A percentile compares a stretch with the other conserved stretches of the same genome.
Conservation (phyloP, 1,284 basidiomycete genomes). For the Hypsizygus ulmarius region DNA sequence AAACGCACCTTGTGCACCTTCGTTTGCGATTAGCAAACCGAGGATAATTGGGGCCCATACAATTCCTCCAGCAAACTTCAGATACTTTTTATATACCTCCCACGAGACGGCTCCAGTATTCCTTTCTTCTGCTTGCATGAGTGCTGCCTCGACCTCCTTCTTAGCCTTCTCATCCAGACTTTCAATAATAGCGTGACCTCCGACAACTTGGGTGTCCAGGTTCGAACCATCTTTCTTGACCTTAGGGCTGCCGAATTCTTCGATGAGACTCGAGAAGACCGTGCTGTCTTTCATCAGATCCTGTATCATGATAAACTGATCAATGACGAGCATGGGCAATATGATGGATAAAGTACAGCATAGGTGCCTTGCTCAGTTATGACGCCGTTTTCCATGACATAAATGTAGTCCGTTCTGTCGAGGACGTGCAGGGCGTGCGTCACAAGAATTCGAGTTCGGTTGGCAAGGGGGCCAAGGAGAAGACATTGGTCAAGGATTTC, state of each 20-base stretch:
- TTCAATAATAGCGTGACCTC: slow-evolving; percentile 21
- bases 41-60: slow-evolving; percentile 46
- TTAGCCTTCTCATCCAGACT: slow-evolving; percentile 25
- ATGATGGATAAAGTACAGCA: slow-evolving; percentile 32
- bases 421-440: slow-evolving; percentile 77
- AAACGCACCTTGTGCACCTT: slow-evolving; percentile 38
- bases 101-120: slow-evolving; percentile 51
- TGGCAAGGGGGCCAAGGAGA: slow-evolving; percentile 51
- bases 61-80: slow-evolving; percentile 50
- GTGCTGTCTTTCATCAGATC: slow-evolving; percentile 51
- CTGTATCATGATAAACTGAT: slow-evolving; percentile 24
- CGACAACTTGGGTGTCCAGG: slow-evolving; percentile 19
- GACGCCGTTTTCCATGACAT: slow-evolving; percentile 69
- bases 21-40: slow-evolving; percentile 32
- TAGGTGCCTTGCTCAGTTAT: slow-evolving; percentile 67
- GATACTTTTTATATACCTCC: slow-evolving; percentile 52
- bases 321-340: not conserved
- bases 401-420: slow-evolving; percentile 65
- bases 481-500: slow-evolving; percentile 61
- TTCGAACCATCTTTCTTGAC: slow-evolving; percentile 25
- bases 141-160: slow-evolving; percentile 31
- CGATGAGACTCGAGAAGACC: slow-evolving; percentile 58
- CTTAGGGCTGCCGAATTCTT: slow-evolving; percentile 54
- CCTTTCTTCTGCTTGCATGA: slow-evolving; percentile 59
- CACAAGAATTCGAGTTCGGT: slow-evolving; percentile 71